Base-by-base conservation (phyloP, 129 eudicot species). In the Chrysanthemum makinoi region DNA sequence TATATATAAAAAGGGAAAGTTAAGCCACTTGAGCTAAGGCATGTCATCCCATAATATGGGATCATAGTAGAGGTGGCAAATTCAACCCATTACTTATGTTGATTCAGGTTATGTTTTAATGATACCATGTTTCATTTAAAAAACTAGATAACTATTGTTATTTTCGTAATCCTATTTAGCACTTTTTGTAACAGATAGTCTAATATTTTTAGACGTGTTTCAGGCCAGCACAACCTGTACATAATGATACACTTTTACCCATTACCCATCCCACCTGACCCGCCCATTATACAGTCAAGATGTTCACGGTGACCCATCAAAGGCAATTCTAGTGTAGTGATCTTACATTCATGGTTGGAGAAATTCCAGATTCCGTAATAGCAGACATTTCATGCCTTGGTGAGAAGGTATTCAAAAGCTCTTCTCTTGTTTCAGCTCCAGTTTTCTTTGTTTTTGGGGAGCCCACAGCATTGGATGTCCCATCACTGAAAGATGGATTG, bases 391-490 rank as follows among this genome's bases (percentile, higher is more conserved):
- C 93, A 18, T 89, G 74, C 80, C 86, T 81, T 15, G 89, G 85
- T 57, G 90, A 77, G 78, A 84, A 68, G 85, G 84, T 84, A 79
- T 47, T 90, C 73, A 84, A 64, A 77, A 87, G 82, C 66, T 95
- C 97, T 75, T 95, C 99, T 73, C 88, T 81, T 14, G 97, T 77
- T 78, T 94, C 99, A 59, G 80, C 83, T 65, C 91, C 98, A 7
- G 91, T 87, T 79, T 89, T 89, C 80, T 94, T 89, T 15, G 83
- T 80, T 84, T 90, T 95, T 0, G 97, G 99, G 55, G 97, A 93
- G 24, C 93, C 96, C 77, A 80, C 78, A 5, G 83, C 82, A 75
- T 66, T 68, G 20, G 86, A 65, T 47, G 82, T 78, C 68, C 84
- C 89, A 59, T 90, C 99, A 73, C 82, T 72, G 22, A 82, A 87